Conservation (phyloP, 148 eudicot genomes). For the Rheum nobile region DNA sequence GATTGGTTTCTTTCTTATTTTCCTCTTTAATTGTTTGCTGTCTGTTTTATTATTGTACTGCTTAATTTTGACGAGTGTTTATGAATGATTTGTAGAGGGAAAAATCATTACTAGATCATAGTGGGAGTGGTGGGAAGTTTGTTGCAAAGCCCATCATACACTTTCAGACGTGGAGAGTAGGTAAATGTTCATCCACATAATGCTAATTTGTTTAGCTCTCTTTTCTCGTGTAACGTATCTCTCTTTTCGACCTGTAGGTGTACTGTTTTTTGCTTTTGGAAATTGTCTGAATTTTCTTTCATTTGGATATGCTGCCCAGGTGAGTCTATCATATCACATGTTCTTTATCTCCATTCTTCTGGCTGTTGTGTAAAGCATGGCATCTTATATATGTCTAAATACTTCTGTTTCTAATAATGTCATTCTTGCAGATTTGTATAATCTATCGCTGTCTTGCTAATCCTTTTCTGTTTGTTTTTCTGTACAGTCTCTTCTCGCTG, state of each 20-base stretch:
- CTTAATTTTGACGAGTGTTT: background rate
- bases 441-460: background rate
- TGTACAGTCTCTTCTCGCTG: constrained; percentile 96
- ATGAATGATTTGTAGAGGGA: constrained; percentile 55
- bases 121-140: constrained; percentile 55
- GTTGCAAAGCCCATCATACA: constrained; percentile 62
- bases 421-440: background rate
- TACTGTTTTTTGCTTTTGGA: constrained; percentile 77
- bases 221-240: constrained; percentile 8
- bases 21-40: background rate
- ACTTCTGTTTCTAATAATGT: background rate
- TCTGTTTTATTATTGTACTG: background rate
- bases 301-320: constrained; percentile 99
- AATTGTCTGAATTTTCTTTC: constrained; percentile 92
- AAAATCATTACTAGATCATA: constrained; percentile 39
- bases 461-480: constrained; percentile 1
- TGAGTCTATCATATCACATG: constrained; percentile 19
- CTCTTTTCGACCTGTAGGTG: constrained; percentile 44
- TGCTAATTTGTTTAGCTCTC: constrained; percentile 12
- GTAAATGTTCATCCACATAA: constrained; percentile 22
- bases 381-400: background rate
- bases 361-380: background rate
- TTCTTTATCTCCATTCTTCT: constrained; percentile 2
- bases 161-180: constrained; percentile 95
- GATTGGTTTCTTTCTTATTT: background rate